Evolutionary conservation across 169 alveolate species (phyloP), one percentile per base, ranked within the genome.

Genomic region (Eimeria acervulina): DNA sequence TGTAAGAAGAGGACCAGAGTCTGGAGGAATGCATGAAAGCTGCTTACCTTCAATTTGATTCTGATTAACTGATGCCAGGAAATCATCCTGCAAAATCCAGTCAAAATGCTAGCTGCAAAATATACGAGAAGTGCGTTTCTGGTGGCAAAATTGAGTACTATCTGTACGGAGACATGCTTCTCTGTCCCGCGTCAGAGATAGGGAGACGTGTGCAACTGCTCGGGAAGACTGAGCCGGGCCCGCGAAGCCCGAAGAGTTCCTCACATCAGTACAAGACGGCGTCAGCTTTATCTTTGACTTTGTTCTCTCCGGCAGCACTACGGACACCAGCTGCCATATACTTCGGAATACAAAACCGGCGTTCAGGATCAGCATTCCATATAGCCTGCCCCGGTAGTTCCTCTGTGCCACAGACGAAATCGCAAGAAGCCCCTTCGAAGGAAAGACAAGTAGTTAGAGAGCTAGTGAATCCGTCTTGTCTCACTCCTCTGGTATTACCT

Each of bases 321-420:
- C 95, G 51, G 97, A 95, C 51, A 97, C 95, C 55, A 97, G 96
- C 90, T 97, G 97, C 98, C 98, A 97, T 17, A 97, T 63, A 10
- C 98, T 96, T 97, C 97, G 96, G 55, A 96, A 96, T 26, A 97
- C 93, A 19, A 96, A 95, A 17, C 97, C 97, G 26, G 98, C 84
- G 38, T 97, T 96, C 55, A 97, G 70, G 78, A 97, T 95, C 72
- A 96, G 63, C 98, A 97, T 96, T 36, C 95, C 97, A 26, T 95
- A 94, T 5, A 97, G 97, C 51, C 97, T 93, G 2, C 97, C 97
- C 28, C 98, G 83, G 84, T 96, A 97, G 95, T 97, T 97, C 47
- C 98, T 95, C 97, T 97, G 97, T 38, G 80, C 47, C 26, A 51
- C 76, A 72, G 63, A 63, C 66, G 8, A 17, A 31, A 3, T 68